Base-by-base conservation (phyloP, 1,284 basidiomycete species). In the Rugiboletus extremiorientalis region DNA sequence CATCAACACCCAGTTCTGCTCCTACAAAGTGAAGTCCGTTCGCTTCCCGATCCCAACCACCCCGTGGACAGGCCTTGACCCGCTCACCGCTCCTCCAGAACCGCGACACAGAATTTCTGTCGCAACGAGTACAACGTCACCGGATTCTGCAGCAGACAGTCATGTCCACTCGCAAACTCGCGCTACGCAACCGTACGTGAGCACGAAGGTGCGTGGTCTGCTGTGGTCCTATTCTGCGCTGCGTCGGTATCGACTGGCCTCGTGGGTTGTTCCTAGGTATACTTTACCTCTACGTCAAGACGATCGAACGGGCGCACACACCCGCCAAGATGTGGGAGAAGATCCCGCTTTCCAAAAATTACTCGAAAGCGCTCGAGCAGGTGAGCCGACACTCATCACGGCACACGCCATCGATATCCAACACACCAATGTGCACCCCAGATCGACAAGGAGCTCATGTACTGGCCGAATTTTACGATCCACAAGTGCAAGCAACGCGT, bases 401-500 rank as follows among this genome's bases (percentile, higher is more conserved):
- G 27, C 20, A 6, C 42, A 20, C 5, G 11, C 16, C 23, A 23
- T 31, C 27, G 12, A 37, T 45, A 28, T 18, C 27, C 33, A 10
- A 43, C 44, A 33, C 14, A 27, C 30, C 22, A 47, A 49, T 41
- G 7, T 23, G n/a, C 44, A 15, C 33, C 22, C 33, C 62, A 97
- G 93, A 96, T 98, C 67, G 97, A 99, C 80, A 85, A 85, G 61
- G 94, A 98, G 71, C 83, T 99, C 62, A 84, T 95, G 45, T 95
- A 98, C 75, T 99, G 97, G 97, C 96, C 96, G 14, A 96, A 95
- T 67, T 99, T 97, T 73, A 88, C 89, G 54, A 92, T 94, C 57
- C 97, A 99, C 80, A 98, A 98, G 77, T 98, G 96, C 82, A 99
- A 99, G 80, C 97, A 99, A 77, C 86, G 97, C 50, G 83, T 98